These are phyloP conservation scores for Xylaria bambusicola DNA, from an alignment of 495 filamentous ascomycete genomes.

Conservation along the genomic window DNA sequence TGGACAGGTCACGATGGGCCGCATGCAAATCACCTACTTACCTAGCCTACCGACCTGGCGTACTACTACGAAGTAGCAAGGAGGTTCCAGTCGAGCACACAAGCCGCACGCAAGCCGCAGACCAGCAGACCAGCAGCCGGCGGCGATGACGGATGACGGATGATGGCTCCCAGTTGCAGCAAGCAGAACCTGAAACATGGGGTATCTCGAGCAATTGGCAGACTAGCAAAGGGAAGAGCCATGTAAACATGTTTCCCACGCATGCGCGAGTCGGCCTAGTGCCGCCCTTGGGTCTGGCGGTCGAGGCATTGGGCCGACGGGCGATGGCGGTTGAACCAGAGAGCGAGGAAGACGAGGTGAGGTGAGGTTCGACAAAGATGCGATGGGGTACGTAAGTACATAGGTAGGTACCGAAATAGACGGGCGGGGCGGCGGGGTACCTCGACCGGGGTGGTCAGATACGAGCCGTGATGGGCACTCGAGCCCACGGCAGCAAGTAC, in stretches of 20 bases:
- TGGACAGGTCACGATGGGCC: conserved; percentile 26
- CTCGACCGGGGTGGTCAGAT: too few relatives aligned
- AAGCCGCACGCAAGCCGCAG: too few relatives aligned
- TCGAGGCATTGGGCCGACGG: conserved; percentile 19
- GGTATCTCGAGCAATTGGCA: conserved; percentile 18
- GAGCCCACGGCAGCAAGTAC: too few relatives aligned
- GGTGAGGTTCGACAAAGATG: background rate
- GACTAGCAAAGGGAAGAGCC: conserved; percentile 11
- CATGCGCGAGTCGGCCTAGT: conserved; percentile 20
- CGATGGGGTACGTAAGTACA: background rate
- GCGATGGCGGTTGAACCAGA: background rate
- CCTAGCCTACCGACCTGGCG: too few relatives aligned
- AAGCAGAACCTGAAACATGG: conserved; percentile 37
- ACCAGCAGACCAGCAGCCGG: too few relatives aligned
- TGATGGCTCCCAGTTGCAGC: conserved; percentile 33
- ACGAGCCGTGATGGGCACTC: too few relatives aligned
- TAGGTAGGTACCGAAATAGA: background rate
- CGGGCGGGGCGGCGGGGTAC: too few relatives aligned
- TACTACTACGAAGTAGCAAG: too few relatives aligned
- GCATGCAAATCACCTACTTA: conserved; percentile 37
- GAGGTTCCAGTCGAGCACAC: too few relatives aligned
- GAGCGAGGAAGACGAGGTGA: conserved; percentile 1
- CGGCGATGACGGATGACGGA: conserved; percentile 3
- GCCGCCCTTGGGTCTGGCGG: conserved; percentile 18
- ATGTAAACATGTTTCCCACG: conserved; percentile 16